Evolutionary conservation across 2,329 filamentous ascomycete species (phyloP).

Genomic region (Metarhizium humberi): DNA sequence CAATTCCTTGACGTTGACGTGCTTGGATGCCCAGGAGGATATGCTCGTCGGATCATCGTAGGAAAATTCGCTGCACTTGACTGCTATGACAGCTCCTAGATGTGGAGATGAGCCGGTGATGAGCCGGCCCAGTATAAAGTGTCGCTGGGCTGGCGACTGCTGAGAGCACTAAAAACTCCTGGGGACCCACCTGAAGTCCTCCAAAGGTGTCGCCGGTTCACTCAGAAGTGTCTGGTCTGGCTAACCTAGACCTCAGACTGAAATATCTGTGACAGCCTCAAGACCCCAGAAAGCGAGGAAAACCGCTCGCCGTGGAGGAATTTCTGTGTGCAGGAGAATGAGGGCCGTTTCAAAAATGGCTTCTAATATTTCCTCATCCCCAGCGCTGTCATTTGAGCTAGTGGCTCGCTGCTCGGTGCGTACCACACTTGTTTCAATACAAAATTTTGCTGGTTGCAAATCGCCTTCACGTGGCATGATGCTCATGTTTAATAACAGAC

Average conservation of each 20-base stretch:
- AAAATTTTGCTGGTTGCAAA: slow-evolving; percentile 9
- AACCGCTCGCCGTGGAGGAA: neutral
- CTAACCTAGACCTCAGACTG: slow-evolving; percentile 4
- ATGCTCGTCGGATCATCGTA: neutral
- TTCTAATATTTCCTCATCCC: slow-evolving; percentile 41
- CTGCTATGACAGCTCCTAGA: slow-evolving; percentile 1
- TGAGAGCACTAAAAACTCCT: neutral
- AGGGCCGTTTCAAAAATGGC: slow-evolving; percentile 35
- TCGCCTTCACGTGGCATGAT: neutral
- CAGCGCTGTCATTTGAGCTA: slow-evolving; percentile 71
- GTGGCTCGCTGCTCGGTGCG: slow-evolving; percentile 72
- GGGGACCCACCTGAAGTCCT: neutral
- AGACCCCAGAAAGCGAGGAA: neutral
- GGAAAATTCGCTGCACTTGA: slow-evolving; percentile 20
- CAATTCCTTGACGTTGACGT: slow-evolving; percentile 16
- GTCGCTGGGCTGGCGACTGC: slow-evolving; percentile 1
- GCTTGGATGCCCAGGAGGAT: slow-evolving; percentile 4
- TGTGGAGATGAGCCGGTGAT: slow-evolving; percentile 20
- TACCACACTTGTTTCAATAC: neutral
- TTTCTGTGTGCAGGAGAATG: slow-evolving; percentile 11
- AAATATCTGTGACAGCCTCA: slow-evolving; percentile 6
- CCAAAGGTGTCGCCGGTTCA: neutral
- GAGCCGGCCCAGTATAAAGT: slow-evolving; percentile 14
- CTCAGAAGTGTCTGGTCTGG: neutral
- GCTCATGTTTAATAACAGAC: slow-evolving; percentile 46